A percentile compares a stretch with the other conserved stretches of the same genome.
phyloP scores from a whole-genome alignment of 352 stramenopile species.

The Phytophthora pistaciae region DNA sequence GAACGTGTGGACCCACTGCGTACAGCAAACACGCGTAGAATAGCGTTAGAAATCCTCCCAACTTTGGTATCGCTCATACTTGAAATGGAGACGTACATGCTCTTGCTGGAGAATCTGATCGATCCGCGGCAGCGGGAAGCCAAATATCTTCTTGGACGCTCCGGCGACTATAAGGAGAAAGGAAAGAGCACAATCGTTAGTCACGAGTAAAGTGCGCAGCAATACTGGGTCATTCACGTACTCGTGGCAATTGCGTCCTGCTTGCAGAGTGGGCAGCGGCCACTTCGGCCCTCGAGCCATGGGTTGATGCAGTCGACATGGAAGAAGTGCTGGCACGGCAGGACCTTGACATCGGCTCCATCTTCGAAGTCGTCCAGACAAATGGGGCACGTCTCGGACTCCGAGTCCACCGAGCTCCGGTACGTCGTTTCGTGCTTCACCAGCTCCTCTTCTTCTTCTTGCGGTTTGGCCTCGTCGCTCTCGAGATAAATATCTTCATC shows the following conservation, averaged over 20 bases:
- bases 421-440: constrained; percentile 18
- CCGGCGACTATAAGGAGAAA: constrained; percentile 43
- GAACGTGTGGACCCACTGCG: constrained; percentile 78
- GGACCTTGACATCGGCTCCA: constrained; percentile 72
- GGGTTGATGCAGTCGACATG: constrained; percentile 88
- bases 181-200: constrained; percentile 7
- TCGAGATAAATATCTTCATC: constrained; percentile 20
- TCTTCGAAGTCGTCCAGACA: constrained; percentile 80
- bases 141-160: constrained; percentile 68
- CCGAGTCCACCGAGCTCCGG: constrained; percentile 29
- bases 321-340: constrained; percentile 89
- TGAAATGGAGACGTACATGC: constrained; percentile 49
- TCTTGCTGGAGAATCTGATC: constrained; percentile 83
- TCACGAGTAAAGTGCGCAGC: neutral
- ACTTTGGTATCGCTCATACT: neutral
- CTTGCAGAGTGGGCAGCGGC: constrained; percentile 86
- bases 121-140: constrained; percentile 60
- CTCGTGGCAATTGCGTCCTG: constrained; percentile 76
- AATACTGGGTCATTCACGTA: constrained; percentile 27
- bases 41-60: neutral
- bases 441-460: constrained; percentile 7
- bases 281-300: constrained; percentile 84
- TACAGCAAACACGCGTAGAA: constrained; percentile 14
- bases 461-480: constrained; percentile 6
- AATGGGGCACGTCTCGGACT: constrained; percentile 72